Conservation (phyloP, 805 yeast genomes). For the Suhomyces faveliae region DNA sequence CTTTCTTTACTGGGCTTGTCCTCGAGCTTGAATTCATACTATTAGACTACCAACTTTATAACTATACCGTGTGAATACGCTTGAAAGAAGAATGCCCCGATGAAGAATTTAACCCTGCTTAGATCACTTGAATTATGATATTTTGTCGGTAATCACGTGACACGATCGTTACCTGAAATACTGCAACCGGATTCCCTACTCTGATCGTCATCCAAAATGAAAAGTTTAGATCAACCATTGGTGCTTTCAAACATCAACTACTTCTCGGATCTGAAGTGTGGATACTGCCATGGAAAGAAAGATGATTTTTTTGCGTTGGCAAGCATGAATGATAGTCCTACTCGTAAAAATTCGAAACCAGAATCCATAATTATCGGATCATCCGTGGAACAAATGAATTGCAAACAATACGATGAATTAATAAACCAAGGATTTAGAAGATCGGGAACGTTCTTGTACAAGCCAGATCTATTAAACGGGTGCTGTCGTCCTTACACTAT, state of each 20-base stretch:
- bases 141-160: background rate
- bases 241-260: constrained; percentile 47
- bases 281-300: constrained; percentile 64
- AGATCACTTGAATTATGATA: background rate
- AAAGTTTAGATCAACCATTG: constrained; percentile 16
- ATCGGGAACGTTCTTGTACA: constrained; percentile 65
- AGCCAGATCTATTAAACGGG: constrained; percentile 63
- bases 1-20: constrained; percentile 14
- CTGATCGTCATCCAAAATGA: background rate
- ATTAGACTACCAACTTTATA: background rate
- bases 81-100: background rate
- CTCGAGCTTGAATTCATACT: constrained; percentile 11
- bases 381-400: constrained; percentile 44
- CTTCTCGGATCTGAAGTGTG: constrained; percentile 53
- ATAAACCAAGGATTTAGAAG: constrained; percentile 78
- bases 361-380: constrained; percentile 36
- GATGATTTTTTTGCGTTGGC: constrained; percentile 38
- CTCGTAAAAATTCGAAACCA: constrained; percentile 10
- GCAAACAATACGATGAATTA: constrained; percentile 57
- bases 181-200: background rate
- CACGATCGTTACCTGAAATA: background rate
- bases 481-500: constrained; percentile 84
- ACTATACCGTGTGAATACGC: background rate
- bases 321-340: constrained; percentile 25
- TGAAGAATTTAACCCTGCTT: background rate